A percentile compares a stretch with the other conserved stretches of the same genome.
Evolutionary conservation across 2,329 filamentous ascomycete genomes (phyloP).

Genomic region (Arthrobotrys megalospora): DNA sequence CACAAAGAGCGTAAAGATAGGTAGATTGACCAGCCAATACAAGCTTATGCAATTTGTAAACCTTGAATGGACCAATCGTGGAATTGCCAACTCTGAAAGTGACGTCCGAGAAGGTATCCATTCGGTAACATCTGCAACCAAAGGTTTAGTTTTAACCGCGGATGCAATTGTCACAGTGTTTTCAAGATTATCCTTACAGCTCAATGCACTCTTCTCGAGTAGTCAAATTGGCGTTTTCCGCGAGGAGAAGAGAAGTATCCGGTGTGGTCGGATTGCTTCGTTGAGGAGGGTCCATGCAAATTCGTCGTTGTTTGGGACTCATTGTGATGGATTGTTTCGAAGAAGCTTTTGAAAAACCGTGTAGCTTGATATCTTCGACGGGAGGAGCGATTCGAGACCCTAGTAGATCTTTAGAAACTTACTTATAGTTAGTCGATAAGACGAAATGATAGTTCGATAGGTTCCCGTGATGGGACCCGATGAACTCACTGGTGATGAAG

Average conservation of each 20-base stretch:
- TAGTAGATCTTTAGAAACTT: too few species aligned
- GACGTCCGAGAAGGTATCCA: constrained; percentile 30
- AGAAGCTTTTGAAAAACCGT: too few species aligned
- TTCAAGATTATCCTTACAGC: constrained; percentile 9
- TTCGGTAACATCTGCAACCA: constrained; percentile 32
- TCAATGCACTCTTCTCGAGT: constrained; percentile 43
- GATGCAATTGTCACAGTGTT: background rate
- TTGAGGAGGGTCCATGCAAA: constrained; percentile 7
- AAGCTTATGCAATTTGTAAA: constrained; percentile 35
- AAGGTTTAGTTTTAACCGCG: background rate
- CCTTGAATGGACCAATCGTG: background rate
- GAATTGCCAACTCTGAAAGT: constrained; percentile 25
- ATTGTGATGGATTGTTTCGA: background rate
- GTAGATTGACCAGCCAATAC: constrained; percentile 39
- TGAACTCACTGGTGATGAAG: too few species aligned
- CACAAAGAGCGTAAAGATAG: constrained; percentile 18
- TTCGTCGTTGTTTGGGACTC: constrained; percentile 1
- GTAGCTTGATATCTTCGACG: too few species aligned
- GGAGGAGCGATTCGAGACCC: too few species aligned
- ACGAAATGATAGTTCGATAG: too few species aligned
- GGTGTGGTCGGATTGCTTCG: constrained; percentile 11
- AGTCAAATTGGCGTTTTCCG: background rate
- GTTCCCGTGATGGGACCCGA: too few species aligned
- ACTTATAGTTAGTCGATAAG: too few species aligned
- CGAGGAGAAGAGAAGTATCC: background rate